Base-by-base conservation (phyloP, 75 land plant genomes). In the Sequoia sempervirens region DNA sequence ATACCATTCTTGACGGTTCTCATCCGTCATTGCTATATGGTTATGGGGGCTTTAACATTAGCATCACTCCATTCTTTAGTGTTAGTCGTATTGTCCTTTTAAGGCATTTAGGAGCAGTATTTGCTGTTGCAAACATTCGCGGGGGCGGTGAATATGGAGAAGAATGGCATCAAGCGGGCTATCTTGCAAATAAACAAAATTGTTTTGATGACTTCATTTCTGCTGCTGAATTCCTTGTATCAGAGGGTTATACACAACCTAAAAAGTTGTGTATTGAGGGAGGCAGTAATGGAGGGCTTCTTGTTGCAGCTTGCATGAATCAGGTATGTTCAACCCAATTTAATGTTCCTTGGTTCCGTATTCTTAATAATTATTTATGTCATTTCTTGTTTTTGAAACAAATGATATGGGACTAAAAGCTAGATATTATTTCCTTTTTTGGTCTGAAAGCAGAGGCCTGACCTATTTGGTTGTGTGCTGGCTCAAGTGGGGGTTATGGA, bases 401-500 rank as follows among this genome's bases (percentile, higher is more conserved):
- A 61, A 61, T 23, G n/a, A 28, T 47, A 28, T 13, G 32, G 32
- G 28, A 50, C 7, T 47, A 47, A 47, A 80, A 34, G 72, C 3
- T 32, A 2, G 2, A 4, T 7, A 1, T 4, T 23, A 1, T 53
- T 7, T 34, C 9, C 9, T 69, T 30, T 81, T 18, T 53, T 47
- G 0, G 36, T 14, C n/a, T 80, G n/a, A 53, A 80, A 52, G 85
- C 90, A 98, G 99, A 90, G 99, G 79, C 99, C 99, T 88, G 99
- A 98, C 84, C 93, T 98, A 56, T 98, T 92, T 89, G 99, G 97
- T 17, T 98, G 99, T 89, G 97, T 94, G 76, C 86, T 98, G 79
- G 99, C 99, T 56, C 99, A 96, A 90, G 99, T 98, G 84, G 98
- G 99, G 83, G 99, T 98, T 0, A 96, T 98, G 99, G 99, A 98